A percentile compares a stretch with the other conserved stretches of the same genome.
Conservation (phyloP, 176 grass and related monocot species). For the Microstegium vimineum region DNA sequence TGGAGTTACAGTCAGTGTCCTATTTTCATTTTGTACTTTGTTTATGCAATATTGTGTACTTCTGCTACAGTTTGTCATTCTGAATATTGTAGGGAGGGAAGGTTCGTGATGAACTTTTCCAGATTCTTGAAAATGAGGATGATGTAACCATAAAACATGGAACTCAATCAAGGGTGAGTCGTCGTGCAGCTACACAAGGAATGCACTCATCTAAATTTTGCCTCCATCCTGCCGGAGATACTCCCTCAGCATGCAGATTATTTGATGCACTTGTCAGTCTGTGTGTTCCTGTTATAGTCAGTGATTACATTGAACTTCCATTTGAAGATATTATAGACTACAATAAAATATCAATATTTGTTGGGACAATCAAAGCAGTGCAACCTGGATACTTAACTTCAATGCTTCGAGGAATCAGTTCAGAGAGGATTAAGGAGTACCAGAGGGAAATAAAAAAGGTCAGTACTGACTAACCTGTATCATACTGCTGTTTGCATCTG, state of each 20-base stretch:
- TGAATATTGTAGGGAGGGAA: conserved; percentile 61
- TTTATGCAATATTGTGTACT: conserved; percentile 1
- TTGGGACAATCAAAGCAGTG: conserved; percentile 64
- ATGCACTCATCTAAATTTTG: conserved; percentile 94
- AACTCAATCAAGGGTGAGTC: conserved; percentile 69
- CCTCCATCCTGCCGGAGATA: conserved; percentile 92
- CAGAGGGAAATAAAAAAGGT: conserved; percentile 90
- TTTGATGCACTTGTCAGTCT: conserved; percentile 85
- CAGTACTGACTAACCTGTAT: conserved; percentile 15
- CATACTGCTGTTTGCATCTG: not conserved
- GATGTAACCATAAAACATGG: conserved; percentile 89
- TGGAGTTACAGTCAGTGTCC: not conserved
- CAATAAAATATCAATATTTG: conserved; percentile 78
- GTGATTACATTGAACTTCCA: conserved; percentile 70
- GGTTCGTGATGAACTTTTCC: conserved; percentile 73
- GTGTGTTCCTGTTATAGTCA: conserved; percentile 77
- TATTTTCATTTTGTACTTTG: not conserved
- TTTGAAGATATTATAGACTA: conserved; percentile 90
- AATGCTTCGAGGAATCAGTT: conserved; percentile 50
- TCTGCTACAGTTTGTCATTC: conserved; percentile 2
- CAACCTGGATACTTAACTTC: conserved; percentile 65
- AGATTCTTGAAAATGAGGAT: conserved; percentile 76
- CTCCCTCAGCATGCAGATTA: conserved; percentile 69
- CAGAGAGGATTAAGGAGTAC: conserved; percentile 66
- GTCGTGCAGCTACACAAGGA: conserved; percentile 67